phyloP scores from a whole-genome alignment of 1,139 yeast genomes.

The Zhuliangozyma blackwelliae region DNA sequence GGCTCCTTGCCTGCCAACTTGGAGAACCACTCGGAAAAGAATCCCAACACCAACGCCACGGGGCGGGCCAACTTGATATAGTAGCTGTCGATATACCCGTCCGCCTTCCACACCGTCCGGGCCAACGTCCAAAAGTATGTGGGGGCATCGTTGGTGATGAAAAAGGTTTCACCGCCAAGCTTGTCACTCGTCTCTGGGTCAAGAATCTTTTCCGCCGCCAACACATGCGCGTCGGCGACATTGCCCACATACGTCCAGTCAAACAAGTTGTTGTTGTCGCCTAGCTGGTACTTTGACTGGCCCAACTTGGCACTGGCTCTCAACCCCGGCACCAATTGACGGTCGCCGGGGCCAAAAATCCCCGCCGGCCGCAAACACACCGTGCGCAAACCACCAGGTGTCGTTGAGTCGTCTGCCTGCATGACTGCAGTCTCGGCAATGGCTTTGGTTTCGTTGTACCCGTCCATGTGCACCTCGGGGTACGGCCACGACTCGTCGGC shows the following conservation, averaged over 20 bases:
- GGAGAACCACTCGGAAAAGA: constrained; percentile 69
- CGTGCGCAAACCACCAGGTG: constrained; percentile 52
- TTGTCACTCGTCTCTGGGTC: constrained; percentile 30
- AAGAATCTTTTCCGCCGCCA: constrained; percentile 78
- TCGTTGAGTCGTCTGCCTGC: constrained; percentile 50
- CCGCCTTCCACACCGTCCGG: constrained; percentile 95
- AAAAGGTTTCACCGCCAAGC: constrained; percentile 83
- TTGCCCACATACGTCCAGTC: constrained; percentile 99
- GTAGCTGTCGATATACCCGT: constrained; percentile 71
- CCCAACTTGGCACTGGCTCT: constrained; percentile 79
- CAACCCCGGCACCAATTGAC: constrained; percentile 92
- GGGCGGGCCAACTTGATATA: constrained; percentile 69
- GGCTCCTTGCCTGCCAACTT: constrained; percentile 76
- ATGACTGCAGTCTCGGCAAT: constrained; percentile 82
- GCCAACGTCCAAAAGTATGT: constrained; percentile 97
- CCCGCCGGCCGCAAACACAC: constrained; percentile 96
- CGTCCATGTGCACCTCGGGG: constrained; percentile 91
- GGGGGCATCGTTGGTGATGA: constrained; percentile 91
- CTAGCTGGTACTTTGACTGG: constrained; percentile 89
- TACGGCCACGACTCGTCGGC: constrained; percentile 95
- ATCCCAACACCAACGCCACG: constrained; percentile 76
- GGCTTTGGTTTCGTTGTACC: constrained; percentile 93
- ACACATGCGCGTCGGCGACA: constrained; percentile 93
- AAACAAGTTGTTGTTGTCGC: constrained; percentile 87
- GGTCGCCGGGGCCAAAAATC: constrained; percentile 97